A percentile compares a stretch with the other conserved stretches of the same genome.
These are phyloP conservation scores for Vigna hirtella DNA, from an alignment of 306 rosid species.

Conservation along the genomic window DNA sequence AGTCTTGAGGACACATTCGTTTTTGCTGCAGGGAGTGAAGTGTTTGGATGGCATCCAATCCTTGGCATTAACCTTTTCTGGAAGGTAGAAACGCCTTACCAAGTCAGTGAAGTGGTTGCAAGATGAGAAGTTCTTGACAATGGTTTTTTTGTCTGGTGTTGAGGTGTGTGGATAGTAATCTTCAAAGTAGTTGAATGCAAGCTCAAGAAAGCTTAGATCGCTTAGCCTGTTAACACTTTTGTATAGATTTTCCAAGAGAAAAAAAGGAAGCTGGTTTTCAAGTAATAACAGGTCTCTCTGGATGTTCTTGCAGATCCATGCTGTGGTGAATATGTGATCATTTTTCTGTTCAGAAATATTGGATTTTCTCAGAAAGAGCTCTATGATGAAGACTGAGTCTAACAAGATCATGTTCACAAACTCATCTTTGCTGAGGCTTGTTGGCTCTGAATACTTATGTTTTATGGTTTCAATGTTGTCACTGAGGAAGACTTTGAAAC, in stretches of 20 bases:
- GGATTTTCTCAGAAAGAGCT: constrained; percentile 36
- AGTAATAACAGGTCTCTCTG: constrained; percentile 42
- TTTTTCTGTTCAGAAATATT: not conserved
- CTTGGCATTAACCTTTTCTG: not conserved
- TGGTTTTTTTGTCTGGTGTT: not conserved
- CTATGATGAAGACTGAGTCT: constrained; percentile 45
- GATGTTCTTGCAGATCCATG: constrained; percentile 35
- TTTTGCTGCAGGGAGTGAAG: not conserved
- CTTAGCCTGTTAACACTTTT: not conserved
- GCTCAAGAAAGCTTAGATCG: constrained; percentile 16
- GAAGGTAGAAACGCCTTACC: constrained; percentile 37
- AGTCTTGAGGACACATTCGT: constrained; percentile 18
- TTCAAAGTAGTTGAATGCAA: constrained; percentile 45
- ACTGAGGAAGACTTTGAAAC: constrained; percentile 27
- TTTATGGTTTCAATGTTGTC: not conserved
- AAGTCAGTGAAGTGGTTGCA: constrained; percentile 49
- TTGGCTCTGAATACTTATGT: constrained; percentile 16
- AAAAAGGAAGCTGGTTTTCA: constrained; percentile 47
- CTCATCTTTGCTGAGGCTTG: not conserved
- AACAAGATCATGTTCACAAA: constrained; percentile 37
- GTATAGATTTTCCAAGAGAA: constrained; percentile 32
- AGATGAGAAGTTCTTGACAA: not conserved
- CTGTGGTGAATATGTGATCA: constrained; percentile 37
- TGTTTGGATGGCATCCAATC: not conserved
- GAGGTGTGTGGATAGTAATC: constrained; percentile 34